Evolutionary conservation across 768 basidiomycete species (phyloP).

Genomic region (Cytidiella melzeri): DNA sequence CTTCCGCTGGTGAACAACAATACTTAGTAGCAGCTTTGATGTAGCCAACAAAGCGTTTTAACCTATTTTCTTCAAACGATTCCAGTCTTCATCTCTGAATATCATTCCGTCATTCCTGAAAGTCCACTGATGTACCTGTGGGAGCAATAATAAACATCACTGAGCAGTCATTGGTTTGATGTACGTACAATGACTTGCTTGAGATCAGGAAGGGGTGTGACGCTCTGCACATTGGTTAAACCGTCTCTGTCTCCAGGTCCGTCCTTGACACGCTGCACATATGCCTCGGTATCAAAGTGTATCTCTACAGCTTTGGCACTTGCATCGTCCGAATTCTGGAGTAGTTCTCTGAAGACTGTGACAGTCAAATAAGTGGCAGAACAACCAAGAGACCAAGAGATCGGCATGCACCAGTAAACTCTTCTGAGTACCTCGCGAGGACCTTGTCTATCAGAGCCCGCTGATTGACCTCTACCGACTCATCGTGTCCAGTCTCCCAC

Average conservation of each 20-base stretch:
- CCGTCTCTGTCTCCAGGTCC: conserved; percentile 8
- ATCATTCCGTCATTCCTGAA: conserved; percentile 84
- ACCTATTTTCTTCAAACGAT: conserved; percentile 84
- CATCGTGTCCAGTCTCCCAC: conserved; percentile 64
- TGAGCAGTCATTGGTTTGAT: not conserved
- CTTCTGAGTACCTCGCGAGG: conserved; percentile 90
- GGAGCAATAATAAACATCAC: not conserved
- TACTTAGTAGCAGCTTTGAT: not conserved
- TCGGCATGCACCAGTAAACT: conserved; percentile 64
- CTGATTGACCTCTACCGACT: conserved; percentile 89
- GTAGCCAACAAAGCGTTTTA: not conserved
- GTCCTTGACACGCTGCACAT: conserved; percentile 29
- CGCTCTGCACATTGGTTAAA: conserved; percentile 3
- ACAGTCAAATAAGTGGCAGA: not conserved
- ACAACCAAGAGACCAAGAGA: not conserved
- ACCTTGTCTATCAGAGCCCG: conserved; percentile 97
- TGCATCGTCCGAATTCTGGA: conserved; percentile 96
- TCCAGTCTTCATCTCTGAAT: conserved; percentile 88
- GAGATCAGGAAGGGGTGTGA: conserved; percentile 46
- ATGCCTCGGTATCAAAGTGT: conserved; percentile 62
- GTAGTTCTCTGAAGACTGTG: conserved; percentile 69
- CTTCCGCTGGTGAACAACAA: conserved; percentile 52
- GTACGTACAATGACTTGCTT: conserved; percentile 54
- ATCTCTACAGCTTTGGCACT: conserved; percentile 73
- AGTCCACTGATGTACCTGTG: conserved; percentile 71